Base-by-base conservation (phyloP, 495 filamentous ascomycete genomes). In the Umbilicaria muhlenbergii region DNA sequence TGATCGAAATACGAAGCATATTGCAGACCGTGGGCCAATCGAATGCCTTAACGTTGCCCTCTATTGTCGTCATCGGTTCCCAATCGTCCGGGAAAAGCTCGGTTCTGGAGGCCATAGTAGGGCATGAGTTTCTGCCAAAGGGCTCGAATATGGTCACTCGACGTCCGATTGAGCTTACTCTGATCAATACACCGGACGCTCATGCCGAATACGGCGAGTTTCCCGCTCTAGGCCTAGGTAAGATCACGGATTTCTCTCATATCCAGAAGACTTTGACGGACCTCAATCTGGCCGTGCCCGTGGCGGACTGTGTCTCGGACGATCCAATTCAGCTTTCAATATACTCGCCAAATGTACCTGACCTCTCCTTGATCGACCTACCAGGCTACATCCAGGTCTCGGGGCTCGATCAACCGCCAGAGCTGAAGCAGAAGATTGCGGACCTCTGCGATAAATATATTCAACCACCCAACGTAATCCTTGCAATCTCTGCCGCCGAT, bases 361-460 rank as follows among this genome's bases (percentile, higher is more conserved):
- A 99, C 57, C 74, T 99, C 16, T 96, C 92, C 2, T 68, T 99
- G 21, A 96, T 95, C 47, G 91, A 99, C 57, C 75, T 99, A 10
- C 91, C 91, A 2, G 91, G 91, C 0, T 99, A 99, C 51, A 96
- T 99, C 39, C 91, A 96, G 55, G 85, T 99, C 36, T 80, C 83
- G 32, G 86, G 87, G 8, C 72, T 80, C 37, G 87, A 94, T 57
- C 91, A 99, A 48, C 91, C 91, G 0, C 62, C 77, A 12, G 85
- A 95, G 61, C 65, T 99, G 48, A 96, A 96, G 62, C 77, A 86
- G 57, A 95, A 92, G 68, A 99, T 99, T 53, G 73, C 81, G 7
- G 87, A 94, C 52, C 78, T 99, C 18, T 99, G 91, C 55, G 92
- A 99, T 58, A 95, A 91, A 67, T 99, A 96, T 54, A 96, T 99